A percentile compares a stretch with the other conserved stretches of the same genome.
Evolutionary conservation across 1,139 yeast species (phyloP).

Genomic region (Taphrina flavorubra): DNA sequence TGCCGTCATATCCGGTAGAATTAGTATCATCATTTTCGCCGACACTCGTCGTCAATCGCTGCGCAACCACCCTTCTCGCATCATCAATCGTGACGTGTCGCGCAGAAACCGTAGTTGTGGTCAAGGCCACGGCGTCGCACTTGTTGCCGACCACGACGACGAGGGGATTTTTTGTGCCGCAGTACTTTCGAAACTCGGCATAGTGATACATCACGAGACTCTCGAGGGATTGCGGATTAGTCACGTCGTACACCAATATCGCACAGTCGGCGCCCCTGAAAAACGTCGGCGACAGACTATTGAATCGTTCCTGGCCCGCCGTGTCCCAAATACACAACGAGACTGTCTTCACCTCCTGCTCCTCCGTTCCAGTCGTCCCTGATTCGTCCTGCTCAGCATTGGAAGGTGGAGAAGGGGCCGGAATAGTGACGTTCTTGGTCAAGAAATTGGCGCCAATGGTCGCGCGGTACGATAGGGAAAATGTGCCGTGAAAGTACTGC

Average conservation of each 20-base stretch:
- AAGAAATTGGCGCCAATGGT: slow-evolving; percentile 41
- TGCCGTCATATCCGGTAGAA: too few species aligned
- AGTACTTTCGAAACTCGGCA: slow-evolving; percentile 58
- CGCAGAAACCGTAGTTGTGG: not conserved
- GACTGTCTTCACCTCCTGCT: slow-evolving; percentile 49
- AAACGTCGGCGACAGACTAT: slow-evolving; percentile 64
- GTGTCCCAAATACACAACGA: slow-evolving; percentile 69
- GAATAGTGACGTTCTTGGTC: slow-evolving; percentile 29
- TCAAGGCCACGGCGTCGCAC: slow-evolving; percentile 50
- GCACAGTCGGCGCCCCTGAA: slow-evolving; percentile 68
- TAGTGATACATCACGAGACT: slow-evolving; percentile 60
- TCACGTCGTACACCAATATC: slow-evolving; percentile 62
- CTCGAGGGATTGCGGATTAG: slow-evolving; percentile 60
- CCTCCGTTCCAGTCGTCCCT: not conserved
- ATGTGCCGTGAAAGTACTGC: slow-evolving; percentile 30
- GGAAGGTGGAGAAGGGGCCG: not conserved
- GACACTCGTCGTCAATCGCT: too few species aligned
- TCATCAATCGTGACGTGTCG: not conserved
- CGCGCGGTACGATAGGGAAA: slow-evolving; percentile 32
- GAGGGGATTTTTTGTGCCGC: slow-evolving; percentile 60
- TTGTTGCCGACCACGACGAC: slow-evolving; percentile 65
- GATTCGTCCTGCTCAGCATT: not conserved
- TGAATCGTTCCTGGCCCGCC: slow-evolving; percentile 70
- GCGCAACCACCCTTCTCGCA: not conserved
- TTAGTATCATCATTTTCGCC: not conserved